Evolutionary conservation across 768 basidiomycete genomes (phyloP).

Genomic region (Lentinula edodes): DNA sequence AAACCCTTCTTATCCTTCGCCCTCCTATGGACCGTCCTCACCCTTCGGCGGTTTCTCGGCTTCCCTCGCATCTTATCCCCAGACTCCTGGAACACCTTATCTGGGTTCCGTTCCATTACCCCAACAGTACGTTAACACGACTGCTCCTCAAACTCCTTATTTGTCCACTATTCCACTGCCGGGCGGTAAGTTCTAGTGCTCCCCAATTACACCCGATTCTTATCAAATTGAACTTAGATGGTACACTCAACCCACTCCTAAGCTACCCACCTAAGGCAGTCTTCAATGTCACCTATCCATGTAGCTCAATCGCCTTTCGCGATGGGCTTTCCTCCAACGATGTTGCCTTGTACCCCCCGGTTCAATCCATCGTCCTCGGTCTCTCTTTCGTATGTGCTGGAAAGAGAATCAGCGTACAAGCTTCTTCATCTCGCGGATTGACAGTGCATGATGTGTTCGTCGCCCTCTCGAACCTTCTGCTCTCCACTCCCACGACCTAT

Average conservation of each 20-base stretch:
- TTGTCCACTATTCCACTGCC: background rate
- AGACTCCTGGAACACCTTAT: background rate
- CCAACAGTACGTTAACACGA: background rate
- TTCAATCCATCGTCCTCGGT: background rate
- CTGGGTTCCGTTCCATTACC: background rate
- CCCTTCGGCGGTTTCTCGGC: background rate
- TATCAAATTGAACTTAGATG: background rate
- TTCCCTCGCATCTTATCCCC: background rate
- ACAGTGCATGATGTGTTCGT: constrained; percentile 4
- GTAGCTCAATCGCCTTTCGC: background rate
- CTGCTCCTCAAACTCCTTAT: background rate
- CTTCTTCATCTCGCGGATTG: background rate
- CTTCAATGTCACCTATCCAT: background rate
- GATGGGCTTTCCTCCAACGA: background rate
- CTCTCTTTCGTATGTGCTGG: background rate
- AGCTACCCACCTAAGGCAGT: background rate
- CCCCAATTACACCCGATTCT: background rate
- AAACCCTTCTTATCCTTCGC: constrained; percentile 1
- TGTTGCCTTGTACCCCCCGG: background rate
- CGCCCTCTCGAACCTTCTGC: background rate
- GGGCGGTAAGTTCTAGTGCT: background rate
- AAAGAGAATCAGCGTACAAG: background rate
- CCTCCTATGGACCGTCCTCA: constrained; percentile 1
- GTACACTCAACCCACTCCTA: background rate
- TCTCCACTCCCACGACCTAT: background rate